These are phyloP conservation scores for Epichloe festucae DNA, from an alignment of 2,329 filamentous ascomycete genomes.

Conservation along the genomic window DNA sequence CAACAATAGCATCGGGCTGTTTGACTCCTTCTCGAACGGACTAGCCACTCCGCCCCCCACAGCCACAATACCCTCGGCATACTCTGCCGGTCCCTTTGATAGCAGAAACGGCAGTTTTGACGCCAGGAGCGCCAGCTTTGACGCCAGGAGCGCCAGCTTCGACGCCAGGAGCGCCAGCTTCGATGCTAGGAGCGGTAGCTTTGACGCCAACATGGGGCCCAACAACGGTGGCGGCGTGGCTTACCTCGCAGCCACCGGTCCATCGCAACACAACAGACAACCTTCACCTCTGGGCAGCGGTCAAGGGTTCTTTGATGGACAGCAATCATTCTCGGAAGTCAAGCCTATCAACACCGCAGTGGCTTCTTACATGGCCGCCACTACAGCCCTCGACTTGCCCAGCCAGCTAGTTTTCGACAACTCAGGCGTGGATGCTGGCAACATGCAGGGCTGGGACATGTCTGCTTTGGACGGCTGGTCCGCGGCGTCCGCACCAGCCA, in stretches of 20 bases:
- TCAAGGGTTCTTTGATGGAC: conserved; percentile 21
- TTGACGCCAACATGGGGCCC: conserved; percentile 22
- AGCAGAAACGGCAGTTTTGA: conserved; percentile 26
- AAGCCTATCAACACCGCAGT: conserved; percentile 21
- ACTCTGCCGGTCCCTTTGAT: conserved; percentile 18
- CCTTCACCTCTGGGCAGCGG: conserved; percentile 13
- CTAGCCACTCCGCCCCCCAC: conserved; percentile 43
- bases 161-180: conserved; percentile 22
- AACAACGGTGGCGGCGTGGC: conserved; percentile 17
- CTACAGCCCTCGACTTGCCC: conserved; percentile 19
- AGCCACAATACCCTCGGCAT: conserved; percentile 35
- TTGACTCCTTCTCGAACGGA: conserved; percentile 38
- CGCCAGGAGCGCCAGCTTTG: conserved; percentile 8
- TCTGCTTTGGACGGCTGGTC: conserved; percentile 23
- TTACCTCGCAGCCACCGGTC: conserved; percentile 19
- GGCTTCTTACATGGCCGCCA: conserved; percentile 18
- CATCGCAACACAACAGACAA: conserved; percentile 14
- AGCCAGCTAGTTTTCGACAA: conserved; percentile 23
- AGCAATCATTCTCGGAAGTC: conserved; percentile 19
- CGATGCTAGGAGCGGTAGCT: conserved; percentile 17
- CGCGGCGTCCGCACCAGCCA: conserved; percentile 11
- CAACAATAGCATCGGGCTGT: conserved; percentile 25
- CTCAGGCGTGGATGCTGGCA: conserved; percentile 16
- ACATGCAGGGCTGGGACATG: conserved; percentile 26
- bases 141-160: conserved; percentile 4